Conservation (phyloP, 2,329 filamentous ascomycete genomes). For the Colletotrichum chrysophilum region DNA sequence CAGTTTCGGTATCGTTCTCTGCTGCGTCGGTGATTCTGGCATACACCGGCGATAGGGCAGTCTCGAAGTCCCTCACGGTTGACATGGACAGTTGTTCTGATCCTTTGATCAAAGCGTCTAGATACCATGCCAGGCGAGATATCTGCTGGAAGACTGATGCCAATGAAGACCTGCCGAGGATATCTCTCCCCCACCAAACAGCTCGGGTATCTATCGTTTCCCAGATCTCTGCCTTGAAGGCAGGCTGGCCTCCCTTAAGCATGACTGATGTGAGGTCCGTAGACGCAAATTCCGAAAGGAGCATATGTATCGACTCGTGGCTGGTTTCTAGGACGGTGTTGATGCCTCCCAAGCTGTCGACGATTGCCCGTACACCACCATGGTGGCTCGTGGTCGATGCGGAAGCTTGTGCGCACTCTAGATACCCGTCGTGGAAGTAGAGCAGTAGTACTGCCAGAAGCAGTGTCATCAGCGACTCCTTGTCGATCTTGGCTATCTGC, state of each 20-base stretch:
- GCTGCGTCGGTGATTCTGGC: conserved; percentile 24
- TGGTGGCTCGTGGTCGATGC: conserved; percentile 34
- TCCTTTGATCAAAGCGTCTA: conserved; percentile 23
- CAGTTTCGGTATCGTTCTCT: conserved; percentile 2
- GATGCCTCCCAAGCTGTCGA: conserved; percentile 35
- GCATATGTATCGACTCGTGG: conserved; percentile 38
- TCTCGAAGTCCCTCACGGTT: conserved; percentile 32
- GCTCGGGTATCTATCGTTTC: conserved; percentile 40
- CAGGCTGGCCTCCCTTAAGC: conserved; percentile 42
- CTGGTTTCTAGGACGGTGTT: conserved; percentile 26
- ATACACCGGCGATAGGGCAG: conserved; percentile 29
- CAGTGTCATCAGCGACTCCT: conserved; percentile 33
- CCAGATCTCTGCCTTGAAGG: conserved; percentile 42
- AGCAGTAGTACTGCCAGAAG: conserved; percentile 48
- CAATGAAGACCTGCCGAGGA: conserved; percentile 36
- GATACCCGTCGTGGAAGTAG: conserved; percentile 45
- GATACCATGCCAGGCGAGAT: conserved; percentile 32
- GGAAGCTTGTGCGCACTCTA: conserved; percentile 33
- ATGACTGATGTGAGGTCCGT: conserved; percentile 47
- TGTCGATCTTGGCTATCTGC: conserved; percentile 26
- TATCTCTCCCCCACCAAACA: conserved; percentile 47
- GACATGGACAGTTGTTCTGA: conserved; percentile 28
- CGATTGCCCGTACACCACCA: conserved; percentile 39
- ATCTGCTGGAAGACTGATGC: conserved; percentile 38
- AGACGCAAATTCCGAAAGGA: conserved; percentile 48